phyloP scores from a whole-genome alignment of 805 yeast species.

The Hanseniaspora pseudoguilliermondii region DNA sequence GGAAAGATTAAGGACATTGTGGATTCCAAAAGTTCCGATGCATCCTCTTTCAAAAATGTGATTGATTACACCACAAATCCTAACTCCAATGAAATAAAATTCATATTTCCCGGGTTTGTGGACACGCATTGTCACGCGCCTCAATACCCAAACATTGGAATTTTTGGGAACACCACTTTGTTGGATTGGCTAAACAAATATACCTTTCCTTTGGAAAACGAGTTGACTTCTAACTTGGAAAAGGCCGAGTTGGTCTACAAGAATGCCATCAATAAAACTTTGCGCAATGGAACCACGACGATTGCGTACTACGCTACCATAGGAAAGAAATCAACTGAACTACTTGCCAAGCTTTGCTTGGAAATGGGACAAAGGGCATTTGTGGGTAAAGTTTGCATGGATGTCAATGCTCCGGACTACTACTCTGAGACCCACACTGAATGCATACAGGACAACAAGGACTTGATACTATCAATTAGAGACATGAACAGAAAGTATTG shows the following conservation, averaged over 20 bases:
- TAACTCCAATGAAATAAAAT: constrained; percentile 21
- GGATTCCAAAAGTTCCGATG: constrained; percentile 15
- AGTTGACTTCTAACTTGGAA: constrained; percentile 37
- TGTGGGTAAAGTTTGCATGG: constrained; percentile 92
- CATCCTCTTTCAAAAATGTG: neutral
- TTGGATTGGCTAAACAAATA: constrained; percentile 80
- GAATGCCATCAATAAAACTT: constrained; percentile 55
- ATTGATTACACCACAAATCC: constrained; percentile 25
- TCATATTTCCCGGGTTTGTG: constrained; percentile 71
- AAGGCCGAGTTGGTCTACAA: constrained; percentile 53
- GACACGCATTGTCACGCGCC: constrained; percentile 82
- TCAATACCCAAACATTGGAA: constrained; percentile 68
- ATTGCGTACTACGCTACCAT: constrained; percentile 87
- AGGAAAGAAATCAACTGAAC: constrained; percentile 60
- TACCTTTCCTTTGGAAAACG: constrained; percentile 80
- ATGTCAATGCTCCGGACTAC: constrained; percentile 62
- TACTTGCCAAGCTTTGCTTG: constrained; percentile 61
- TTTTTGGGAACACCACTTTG: constrained; percentile 73
- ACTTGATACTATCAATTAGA: constrained; percentile 30
- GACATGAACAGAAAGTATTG: constrained; percentile 47
- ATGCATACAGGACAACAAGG: constrained; percentile 40
- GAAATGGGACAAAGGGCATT: constrained; percentile 71
- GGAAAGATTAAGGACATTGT: constrained; percentile 32
- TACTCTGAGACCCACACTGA: constrained; percentile 45
- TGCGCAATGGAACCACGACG: constrained; percentile 76